A percentile compares a stretch with the other conserved stretches of the same genome.
Conservation (phyloP, 441 rosid species). For the Francoa sonchifolia region DNA sequence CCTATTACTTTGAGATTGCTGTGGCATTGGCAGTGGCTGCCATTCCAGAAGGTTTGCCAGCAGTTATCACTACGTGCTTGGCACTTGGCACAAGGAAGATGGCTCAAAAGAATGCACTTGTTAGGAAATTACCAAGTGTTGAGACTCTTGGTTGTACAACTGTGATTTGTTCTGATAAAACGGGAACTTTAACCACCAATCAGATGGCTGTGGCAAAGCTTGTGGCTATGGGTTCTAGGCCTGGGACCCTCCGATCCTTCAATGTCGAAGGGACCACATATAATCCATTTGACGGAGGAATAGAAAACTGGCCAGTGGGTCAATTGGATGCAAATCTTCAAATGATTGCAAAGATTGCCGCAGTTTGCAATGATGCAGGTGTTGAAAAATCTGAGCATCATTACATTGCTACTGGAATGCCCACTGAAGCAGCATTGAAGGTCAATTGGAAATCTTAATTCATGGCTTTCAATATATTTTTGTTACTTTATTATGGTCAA, state of each 20-base stretch:
- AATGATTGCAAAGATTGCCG: slow-evolving; percentile 76
- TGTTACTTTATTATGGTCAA: too few relatives aligned
- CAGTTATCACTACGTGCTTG: slow-evolving; percentile 82
- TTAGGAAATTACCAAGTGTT: slow-evolving; percentile 81
- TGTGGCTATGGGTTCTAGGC: slow-evolving; percentile 65
- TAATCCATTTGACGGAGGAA: slow-evolving; percentile 66
- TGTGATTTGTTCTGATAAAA: slow-evolving; percentile 87
- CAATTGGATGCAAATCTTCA: slow-evolving; percentile 73
- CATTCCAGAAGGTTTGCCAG: slow-evolving; percentile 81
- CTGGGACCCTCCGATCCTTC: slow-evolving; percentile 56
- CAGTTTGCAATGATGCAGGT: slow-evolving; percentile 74
- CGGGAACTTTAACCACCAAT: slow-evolving; percentile 87
- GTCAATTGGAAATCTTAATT: too few relatives aligned
- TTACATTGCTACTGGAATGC: slow-evolving; percentile 59
- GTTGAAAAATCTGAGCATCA: slow-evolving; percentile 53
- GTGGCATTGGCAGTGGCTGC: slow-evolving; percentile 87
- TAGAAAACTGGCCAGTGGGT: slow-evolving; percentile 59
- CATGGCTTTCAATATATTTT: too few relatives aligned
- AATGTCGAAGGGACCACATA: slow-evolving; percentile 71
- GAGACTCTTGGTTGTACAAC: slow-evolving; percentile 94
- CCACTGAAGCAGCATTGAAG: slow-evolving; percentile 93
- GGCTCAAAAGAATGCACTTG: slow-evolving; percentile 94
- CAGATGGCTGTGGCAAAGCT: slow-evolving; percentile 88
- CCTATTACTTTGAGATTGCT: slow-evolving; percentile 86
- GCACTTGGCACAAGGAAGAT: slow-evolving; percentile 87